phyloP scores from a whole-genome alignment of 306 rosid species.

The Cucurbita pepo region DNA sequence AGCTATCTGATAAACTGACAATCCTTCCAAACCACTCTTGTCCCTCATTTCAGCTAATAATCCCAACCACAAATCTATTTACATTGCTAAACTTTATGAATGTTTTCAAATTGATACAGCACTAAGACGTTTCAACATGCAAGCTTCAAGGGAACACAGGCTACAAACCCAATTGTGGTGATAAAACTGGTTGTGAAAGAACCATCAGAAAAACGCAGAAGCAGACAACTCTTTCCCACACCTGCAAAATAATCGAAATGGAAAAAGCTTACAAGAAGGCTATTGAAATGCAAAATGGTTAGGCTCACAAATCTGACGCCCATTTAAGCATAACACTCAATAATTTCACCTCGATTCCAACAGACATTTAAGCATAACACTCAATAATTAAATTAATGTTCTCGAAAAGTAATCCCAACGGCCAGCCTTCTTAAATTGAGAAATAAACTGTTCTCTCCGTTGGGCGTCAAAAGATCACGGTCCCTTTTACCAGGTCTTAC shows the following conservation, averaged over 20 bases:
- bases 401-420: not conserved
- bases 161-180: slow-evolving; percentile 73
- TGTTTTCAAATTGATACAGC: not conserved
- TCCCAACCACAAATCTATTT: not conserved
- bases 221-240: slow-evolving; percentile 80
- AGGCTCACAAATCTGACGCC: not conserved
- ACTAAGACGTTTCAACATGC: not conserved
- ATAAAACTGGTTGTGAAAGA: slow-evolving; percentile 73
- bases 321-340: not conserved
- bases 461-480: not conserved
- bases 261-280: not conserved
- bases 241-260: slow-evolving; percentile 23
- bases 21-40: not conserved
- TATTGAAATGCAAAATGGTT: not conserved
- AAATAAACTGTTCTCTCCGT: not conserved
- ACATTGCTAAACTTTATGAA: not conserved
- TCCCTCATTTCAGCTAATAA: not conserved
- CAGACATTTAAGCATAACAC: not conserved
- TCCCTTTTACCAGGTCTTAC: not conserved
- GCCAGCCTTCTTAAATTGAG: not conserved
- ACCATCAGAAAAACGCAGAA: slow-evolving; percentile 78
- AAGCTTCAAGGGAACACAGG: slow-evolving; percentile 1
- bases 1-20: not conserved
- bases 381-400: not conserved
- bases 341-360: not conserved